A percentile compares a stretch with the other conserved stretches of the same genome.
Conservation (phyloP, 164 flowering plant genomes). For the Magnolia kwangsiensis region DNA sequence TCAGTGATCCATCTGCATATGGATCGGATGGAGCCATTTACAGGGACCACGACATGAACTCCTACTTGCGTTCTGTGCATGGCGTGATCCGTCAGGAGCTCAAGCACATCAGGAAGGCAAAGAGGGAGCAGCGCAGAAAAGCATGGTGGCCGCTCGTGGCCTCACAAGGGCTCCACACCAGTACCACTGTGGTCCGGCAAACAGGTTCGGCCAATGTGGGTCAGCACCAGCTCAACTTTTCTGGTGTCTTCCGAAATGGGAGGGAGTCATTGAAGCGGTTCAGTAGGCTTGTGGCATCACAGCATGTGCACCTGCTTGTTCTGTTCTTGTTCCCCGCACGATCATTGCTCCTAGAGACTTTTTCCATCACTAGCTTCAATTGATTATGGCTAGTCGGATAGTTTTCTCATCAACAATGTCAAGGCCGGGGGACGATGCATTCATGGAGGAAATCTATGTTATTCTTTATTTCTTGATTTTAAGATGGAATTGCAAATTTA, state of each 20-base stretch:
- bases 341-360: conserved; percentile 18
- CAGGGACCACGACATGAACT: conserved; percentile 90
- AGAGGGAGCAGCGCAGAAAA: conserved; percentile 53
- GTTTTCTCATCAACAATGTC: not conserved
- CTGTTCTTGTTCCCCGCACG: conserved; percentile 64
- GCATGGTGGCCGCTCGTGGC: conserved; percentile 73
- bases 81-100: conserved; percentile 72
- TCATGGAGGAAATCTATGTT: not conserved
- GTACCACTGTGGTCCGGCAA: conserved; percentile 18
- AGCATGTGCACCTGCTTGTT: conserved; percentile 62
- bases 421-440: not conserved
- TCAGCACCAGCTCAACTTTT: conserved; percentile 39
- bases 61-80: conserved; percentile 64
- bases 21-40: conserved; percentile 84
- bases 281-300: conserved; percentile 66
- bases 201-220: conserved; percentile 6
- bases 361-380: not conserved
- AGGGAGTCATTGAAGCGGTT: conserved; percentile 61
- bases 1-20: conserved; percentile 82
- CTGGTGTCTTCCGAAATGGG: conserved; percentile 46
- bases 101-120: conserved; percentile 51
- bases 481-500: not conserved
- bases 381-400: not conserved
- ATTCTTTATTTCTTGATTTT: not conserved
- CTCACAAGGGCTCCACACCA: conserved; percentile 17